These are phyloP conservation scores for Phellinidium pouzarii DNA, from an alignment of 1,284 basidiomycete genomes.

Conservation along the genomic window DNA sequence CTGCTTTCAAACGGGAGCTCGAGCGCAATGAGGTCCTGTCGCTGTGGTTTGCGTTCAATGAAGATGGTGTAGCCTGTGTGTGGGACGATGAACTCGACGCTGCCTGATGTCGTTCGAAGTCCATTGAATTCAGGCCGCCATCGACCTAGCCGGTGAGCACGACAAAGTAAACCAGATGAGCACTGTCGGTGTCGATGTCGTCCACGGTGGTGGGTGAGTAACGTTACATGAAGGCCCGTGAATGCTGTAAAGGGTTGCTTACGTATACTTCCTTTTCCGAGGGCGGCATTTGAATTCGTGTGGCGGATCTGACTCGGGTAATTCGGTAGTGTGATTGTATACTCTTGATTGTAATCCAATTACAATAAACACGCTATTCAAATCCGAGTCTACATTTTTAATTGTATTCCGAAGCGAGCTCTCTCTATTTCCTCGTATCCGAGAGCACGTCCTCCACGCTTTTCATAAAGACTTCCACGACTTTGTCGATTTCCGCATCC, in stretches of 20 bases:
- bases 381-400: background rate
- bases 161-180: slow-evolving; percentile 5
- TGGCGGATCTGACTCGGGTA: background rate
- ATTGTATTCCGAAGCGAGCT: background rate
- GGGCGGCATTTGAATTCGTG: background rate
- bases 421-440: slow-evolving; percentile 15
- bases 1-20: slow-evolving; percentile 71
- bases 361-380: too few species aligned
- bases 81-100: slow-evolving; percentile 42
- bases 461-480: slow-evolving; percentile 54
- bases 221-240: background rate
- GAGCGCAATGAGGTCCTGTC: slow-evolving; percentile 48
- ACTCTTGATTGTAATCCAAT: too few species aligned
- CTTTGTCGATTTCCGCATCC: slow-evolving; percentile 55
- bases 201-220: slow-evolving; percentile 9
- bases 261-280: slow-evolving; percentile 1
- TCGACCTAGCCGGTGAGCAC: slow-evolving; percentile 44
- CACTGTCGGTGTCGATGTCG: slow-evolving; percentile 11
- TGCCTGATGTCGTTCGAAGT: slow-evolving; percentile 62
- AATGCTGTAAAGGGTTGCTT: slow-evolving; percentile 1
- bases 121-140: slow-evolving; percentile 78
- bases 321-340: too few species aligned
- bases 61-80: slow-evolving; percentile 26
- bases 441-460: slow-evolving; percentile 57
- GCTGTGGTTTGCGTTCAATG: slow-evolving; percentile 30